phyloP scores from a whole-genome alignment of 768 basidiomycete species.

The Rhodotorula diobovata region DNA sequence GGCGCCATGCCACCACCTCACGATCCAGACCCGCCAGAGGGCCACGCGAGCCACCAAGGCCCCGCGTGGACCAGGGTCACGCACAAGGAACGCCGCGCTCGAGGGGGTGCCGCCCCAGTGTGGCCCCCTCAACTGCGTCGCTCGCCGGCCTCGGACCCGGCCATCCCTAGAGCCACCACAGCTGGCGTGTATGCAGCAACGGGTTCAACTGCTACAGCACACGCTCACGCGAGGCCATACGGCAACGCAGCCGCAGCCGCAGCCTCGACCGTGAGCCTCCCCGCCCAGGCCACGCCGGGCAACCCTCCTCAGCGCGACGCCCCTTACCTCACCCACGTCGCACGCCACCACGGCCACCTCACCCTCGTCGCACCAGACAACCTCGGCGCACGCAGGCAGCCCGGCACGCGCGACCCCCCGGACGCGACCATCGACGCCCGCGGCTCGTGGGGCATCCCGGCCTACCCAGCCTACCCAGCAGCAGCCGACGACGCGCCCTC shows the following conservation, averaged over 20 bases:
- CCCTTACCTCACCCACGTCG: slow-evolving; percentile 30
- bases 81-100: not conserved
- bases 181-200: not conserved
- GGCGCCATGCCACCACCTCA: not conserved
- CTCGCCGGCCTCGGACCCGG: not conserved
- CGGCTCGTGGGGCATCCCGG: not conserved
- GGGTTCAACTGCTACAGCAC: no score
- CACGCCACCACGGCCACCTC: slow-evolving; percentile 26
- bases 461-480: not conserved
- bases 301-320: slow-evolving; percentile 1
- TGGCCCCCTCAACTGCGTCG: not conserved
- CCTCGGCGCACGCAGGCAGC: slow-evolving; percentile 10
- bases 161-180: not conserved
- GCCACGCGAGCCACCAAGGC: not conserved
- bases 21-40: not conserved
- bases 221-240: not conserved
- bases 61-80: slow-evolving; percentile 23
- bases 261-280: not conserved
- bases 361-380: slow-evolving; percentile 35
- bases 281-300: not conserved
- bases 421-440: not conserved
- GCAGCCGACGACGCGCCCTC: no score
- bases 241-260: not conserved
- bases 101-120: no score
- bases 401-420: slow-evolving; percentile 15